Evolutionary conservation across 495 filamentous ascomycete species (phyloP), one percentile per base, ranked within the genome.

Genomic region (Penicillium parvum): DNA sequence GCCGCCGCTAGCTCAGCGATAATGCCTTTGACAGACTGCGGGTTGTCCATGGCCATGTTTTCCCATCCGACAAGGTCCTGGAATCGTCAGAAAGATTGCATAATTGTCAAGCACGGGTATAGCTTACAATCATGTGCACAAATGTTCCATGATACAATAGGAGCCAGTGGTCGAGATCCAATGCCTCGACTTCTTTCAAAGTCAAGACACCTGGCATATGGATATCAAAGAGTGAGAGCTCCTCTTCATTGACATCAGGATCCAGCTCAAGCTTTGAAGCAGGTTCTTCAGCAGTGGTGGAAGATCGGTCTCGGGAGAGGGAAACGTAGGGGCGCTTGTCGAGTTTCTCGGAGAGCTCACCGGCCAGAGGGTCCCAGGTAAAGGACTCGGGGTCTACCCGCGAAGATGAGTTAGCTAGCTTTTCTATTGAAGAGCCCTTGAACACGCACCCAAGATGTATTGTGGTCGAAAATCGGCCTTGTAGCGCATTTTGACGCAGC

Each of bases 381-480:
- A 85, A 65, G 0, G 75, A 81, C 53, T 90, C 80, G 1, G 86
- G 88, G 56, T 96, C 84, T 79, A 27, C 6, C 17, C 37, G 39
- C n/a, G n/a, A n/a, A 28, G 10, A 30, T 34, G 39, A 15, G 21
- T 42, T 38, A 25, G 30, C 26, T 17, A 21, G 5, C 2, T 17
- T 4, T 28, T 18, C 9, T 0, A 25, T 11, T 5, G 29, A 14
- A 40, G 25, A 26, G 28, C 17, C 38, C 19, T 32, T 22, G 8
- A 7, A 7, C 5, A 37, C 65, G 53, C 43, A 78, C 76, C 81
- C 19, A 97, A 74, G 12, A 98, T 73, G 48, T 88, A 83, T 55
- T 90, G 84, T 1, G 92, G 91, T 9, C 71, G 67, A 64, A 88
- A 98, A 29, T 87, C 78, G 43, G 79, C 89, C 68, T 98, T 98